Base-by-base conservation (phyloP, 345 rosid species). In the Eucalyptus victrix region DNA sequence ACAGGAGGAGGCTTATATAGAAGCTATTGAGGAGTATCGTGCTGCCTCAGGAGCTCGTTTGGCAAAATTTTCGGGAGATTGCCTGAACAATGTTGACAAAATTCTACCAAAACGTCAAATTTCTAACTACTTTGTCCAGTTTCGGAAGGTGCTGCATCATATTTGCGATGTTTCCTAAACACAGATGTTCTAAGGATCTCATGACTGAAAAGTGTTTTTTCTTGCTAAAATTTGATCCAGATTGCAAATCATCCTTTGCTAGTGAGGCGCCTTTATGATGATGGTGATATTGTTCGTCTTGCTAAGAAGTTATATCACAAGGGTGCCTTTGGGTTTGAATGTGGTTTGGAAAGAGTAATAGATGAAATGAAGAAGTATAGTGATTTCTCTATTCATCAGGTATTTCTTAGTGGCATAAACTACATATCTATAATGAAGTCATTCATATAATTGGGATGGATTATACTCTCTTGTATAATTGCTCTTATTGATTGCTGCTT, bases 181-280 rank as follows among this genome's bases (percentile, higher is more conserved):
- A 53, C 80, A 62, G 69, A 23, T n/a, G 50, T 49, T 86, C 54
- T 7, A 18, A 21, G 47, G 85, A 76, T 76, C 45, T 76, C 30
- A 40, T 40, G 85, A 76, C 85, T 76, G 85, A 76, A 76, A 40
- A 40, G 85, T 76, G 85, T 60, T 44, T 40, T 37, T n/a, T 23
- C 67, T 60, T 87, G 44, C 60, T 44, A 47, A 37, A 69, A 88
- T 26, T 45, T 40, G 69, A 40, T 50, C 32, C 92, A 97, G 99
- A 98, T 98, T 92, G 98, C 99, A 92, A 98, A 98, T 91, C 99
- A 98, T 94, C 99, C 99, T 81, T 96, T 98, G 89, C 91, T 97
- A 90, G 96, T 97, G 89, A 94, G 99, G 94, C 94, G 96, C 90
- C 93, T 97, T 89, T 98, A 96, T 92, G 92, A 90, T 37, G 97